Evolutionary conservation across 179 eudicot species (phyloP), one percentile per base, ranked within the genome.

Genomic region (Amaranthus tricolor): DNA sequence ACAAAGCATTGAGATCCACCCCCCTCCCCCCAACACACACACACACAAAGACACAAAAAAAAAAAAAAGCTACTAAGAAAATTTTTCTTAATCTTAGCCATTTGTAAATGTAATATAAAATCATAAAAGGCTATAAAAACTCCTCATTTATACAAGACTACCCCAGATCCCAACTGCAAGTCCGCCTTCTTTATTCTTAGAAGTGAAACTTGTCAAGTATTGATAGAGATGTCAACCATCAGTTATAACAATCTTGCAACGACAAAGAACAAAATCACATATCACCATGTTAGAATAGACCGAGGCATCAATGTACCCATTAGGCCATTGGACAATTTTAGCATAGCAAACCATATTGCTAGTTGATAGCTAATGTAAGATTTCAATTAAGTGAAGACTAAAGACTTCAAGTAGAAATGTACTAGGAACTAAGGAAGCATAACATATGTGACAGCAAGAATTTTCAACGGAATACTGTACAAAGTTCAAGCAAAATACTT

Each of bases 401-500:
- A 24, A 50, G 58, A 49, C 3, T 20, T 59, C 67, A 72, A 53
- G 4, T 7, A 20, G 47, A 16, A 73, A 50, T 50, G 16, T 44
- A 62, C 44, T 40, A 14, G 69, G 44, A 50, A 8, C 5, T 0
- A 62, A 53, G 5, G 1, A 51, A 73, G 47, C 51, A 31, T 12
- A 73, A 19, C n/a, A 74, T 6, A 65, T 53, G 62, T 19, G 62
- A 55, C 63, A 44, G 43, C 17, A 6, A 63, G 50, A 51, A 40
- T 52, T 31, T 16, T 24, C 14, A 60, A 59, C 54, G 21, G 60
- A 68, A 71, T 59, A n/a, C 51, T 64, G 44, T 21, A 9, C 40
- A 74, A 53, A 56, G 40, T 53, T 43, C 62, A 65, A 65, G 77
- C 48, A 48, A 50, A 68, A 61, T 13, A 51, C 73, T 58, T 31